These are phyloP conservation scores for Escovopsis sp. DNA, from an alignment of 2,329 filamentous ascomycete genomes.

Conservation along the genomic window DNA sequence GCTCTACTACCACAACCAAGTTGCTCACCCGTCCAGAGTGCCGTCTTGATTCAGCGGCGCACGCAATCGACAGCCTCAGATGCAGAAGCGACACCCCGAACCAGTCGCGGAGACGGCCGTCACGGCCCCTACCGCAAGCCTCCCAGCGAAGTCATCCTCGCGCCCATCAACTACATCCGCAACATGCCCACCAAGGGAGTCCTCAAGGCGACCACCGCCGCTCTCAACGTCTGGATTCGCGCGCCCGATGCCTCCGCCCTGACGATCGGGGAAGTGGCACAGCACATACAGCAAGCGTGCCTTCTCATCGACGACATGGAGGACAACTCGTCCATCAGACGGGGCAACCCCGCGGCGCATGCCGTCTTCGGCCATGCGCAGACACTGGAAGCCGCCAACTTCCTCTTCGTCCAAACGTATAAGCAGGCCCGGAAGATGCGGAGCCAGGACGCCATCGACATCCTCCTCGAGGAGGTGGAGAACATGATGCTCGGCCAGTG, in stretches of 20 bases:
- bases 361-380: constrained; percentile 20
- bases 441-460: not conserved
- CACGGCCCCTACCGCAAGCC: not conserved
- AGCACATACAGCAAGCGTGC: not conserved
- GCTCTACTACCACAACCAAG: too few relatives aligned
- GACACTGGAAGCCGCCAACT: constrained; percentile 22
- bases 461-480: constrained; percentile 11
- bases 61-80: too few relatives aligned
- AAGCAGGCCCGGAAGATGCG: not conserved
- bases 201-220: not conserved
- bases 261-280: not conserved
- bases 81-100: too few relatives aligned
- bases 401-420: constrained; percentile 2
- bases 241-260: not conserved
- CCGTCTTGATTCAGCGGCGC: too few relatives aligned
- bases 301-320: constrained; percentile 23
- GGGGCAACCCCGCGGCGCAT: constrained; percentile 21
- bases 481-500: constrained; percentile 14
- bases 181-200: not conserved
- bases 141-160: not conserved
- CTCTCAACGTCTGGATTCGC: not conserved
- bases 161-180: not conserved
- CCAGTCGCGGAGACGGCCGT: not conserved
- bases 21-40: too few relatives aligned
- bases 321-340: constrained; percentile 19